Conservation (phyloP, 176 grass and related monocot genomes). For the Cenchrus americanus region DNA sequence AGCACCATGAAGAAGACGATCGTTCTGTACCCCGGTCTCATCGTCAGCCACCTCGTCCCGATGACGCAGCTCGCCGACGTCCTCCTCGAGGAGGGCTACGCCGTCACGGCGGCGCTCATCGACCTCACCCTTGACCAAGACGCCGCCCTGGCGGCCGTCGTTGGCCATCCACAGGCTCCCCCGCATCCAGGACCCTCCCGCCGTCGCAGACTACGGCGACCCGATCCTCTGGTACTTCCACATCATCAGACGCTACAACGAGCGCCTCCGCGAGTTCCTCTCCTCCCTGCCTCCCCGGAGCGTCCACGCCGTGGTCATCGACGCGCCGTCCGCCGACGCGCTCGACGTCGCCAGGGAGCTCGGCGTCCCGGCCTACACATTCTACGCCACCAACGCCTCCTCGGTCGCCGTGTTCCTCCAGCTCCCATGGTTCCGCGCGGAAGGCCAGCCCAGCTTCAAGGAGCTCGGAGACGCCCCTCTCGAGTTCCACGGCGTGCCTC, state of each 20-base stretch:
- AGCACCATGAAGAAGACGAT: constrained; percentile 19
- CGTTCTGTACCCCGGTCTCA: constrained; percentile 46
- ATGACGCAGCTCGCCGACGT: constrained; percentile 45
- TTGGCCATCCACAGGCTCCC: constrained; percentile 46
- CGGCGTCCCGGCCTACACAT: background rate
- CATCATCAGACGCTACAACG: constrained; percentile 34
- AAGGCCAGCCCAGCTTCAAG: constrained; percentile 32
- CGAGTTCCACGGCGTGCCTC: constrained; percentile 38
- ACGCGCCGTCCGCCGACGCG: background rate
- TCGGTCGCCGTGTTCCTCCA: constrained; percentile 35
- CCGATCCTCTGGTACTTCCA: background rate
- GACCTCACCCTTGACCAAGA: constrained; percentile 15
- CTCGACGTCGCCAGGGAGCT: constrained; percentile 41
- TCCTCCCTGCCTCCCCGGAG: background rate
- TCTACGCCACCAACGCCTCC: constrained; percentile 23
- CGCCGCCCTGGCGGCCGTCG: background rate
- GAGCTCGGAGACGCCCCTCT: constrained; percentile 42
- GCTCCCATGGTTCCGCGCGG: constrained; percentile 26
- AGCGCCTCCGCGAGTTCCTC: constrained; percentile 32
- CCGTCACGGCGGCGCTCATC: constrained; percentile 40
- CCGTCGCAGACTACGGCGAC: background rate
- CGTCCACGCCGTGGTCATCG: constrained; percentile 15
- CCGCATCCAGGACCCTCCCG: background rate
- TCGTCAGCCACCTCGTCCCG: constrained; percentile 37
- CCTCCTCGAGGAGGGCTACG: constrained; percentile 29